Evolutionary conservation across 2,329 filamentous ascomycete genomes (phyloP).

Genomic region (Microthyrium microscopicum): DNA sequence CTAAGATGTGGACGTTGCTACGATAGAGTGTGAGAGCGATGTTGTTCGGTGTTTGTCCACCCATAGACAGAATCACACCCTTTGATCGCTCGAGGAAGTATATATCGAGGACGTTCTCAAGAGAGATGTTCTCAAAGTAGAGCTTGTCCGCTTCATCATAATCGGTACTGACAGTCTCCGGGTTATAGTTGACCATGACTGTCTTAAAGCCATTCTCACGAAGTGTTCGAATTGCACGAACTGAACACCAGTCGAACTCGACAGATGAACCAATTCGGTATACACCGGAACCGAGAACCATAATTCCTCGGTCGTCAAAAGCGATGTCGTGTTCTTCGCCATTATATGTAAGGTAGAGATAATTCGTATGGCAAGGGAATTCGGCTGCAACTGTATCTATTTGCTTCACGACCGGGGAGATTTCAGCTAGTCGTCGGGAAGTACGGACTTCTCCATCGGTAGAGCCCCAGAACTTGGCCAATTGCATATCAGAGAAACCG

Average conservation of each 20-base stretch:
- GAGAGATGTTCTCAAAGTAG: conserved; percentile 90
- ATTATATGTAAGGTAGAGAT: conserved; percentile 93
- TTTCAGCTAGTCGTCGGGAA: conserved; percentile 67
- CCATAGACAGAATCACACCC: conserved; percentile 88
- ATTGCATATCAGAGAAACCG: conserved; percentile 84
- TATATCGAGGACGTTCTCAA: conserved; percentile 84
- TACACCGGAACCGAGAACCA: conserved; percentile 91
- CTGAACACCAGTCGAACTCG: conserved; percentile 98
- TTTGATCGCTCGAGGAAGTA: conserved; percentile 72
- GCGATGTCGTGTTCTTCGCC: conserved; percentile 66
- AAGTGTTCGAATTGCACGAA: conserved; percentile 80
- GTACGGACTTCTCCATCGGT: conserved; percentile 84
- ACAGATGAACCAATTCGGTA: conserved; percentile 96
- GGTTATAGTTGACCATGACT: conserved; percentile 82
- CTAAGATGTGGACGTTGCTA: conserved; percentile 78
- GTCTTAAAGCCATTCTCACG: conserved; percentile 77
- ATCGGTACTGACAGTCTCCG: conserved; percentile 78
- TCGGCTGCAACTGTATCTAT: conserved; percentile 97
- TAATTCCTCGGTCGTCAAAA: conserved; percentile 82
- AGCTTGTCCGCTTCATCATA: conserved; percentile 88
- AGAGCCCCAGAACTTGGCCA: conserved; percentile 86
- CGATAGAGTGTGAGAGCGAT: conserved; percentile 82
- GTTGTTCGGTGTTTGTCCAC: conserved; percentile 95
- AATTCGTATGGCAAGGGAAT: conserved; percentile 89
- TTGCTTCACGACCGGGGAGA: conserved; percentile 86